Conservation (phyloP, 148 eudicot genomes). For the Pharnaceum exiguum region DNA sequence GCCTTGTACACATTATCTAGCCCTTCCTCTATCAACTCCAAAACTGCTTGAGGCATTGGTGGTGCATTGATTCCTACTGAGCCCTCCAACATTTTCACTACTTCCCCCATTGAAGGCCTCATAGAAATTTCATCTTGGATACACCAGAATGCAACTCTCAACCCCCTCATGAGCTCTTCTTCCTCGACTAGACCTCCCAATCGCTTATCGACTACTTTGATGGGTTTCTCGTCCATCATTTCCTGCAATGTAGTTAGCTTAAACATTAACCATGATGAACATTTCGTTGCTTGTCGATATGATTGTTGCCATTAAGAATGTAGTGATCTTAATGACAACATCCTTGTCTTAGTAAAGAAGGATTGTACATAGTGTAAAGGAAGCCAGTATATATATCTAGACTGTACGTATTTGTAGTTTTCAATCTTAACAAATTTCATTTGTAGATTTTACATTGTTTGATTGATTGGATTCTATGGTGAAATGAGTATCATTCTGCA, state of each 20-base stretch:
- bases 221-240: slow-evolving; percentile 50
- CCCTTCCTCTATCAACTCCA: slow-evolving; percentile 90
- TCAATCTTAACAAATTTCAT: too few species aligned
- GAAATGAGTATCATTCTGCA: too few species aligned
- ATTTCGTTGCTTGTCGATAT: too few species aligned
- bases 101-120: slow-evolving; percentile 96
- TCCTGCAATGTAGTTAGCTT: too few species aligned
- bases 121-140: slow-evolving; percentile 73
- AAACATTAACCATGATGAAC: too few species aligned
- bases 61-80: slow-evolving; percentile 63
- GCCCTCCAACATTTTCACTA: slow-evolving; percentile 88
- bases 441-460: too few species aligned
- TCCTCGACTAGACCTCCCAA: slow-evolving; percentile 55
- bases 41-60: slow-evolving; percentile 81
- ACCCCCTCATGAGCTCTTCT: slow-evolving; percentile 56
- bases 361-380: too few species aligned
- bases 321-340: not conserved
- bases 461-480: too few species aligned
- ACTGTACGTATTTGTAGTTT: too few species aligned
- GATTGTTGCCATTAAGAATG: too few species aligned
- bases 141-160: slow-evolving; percentile 86
- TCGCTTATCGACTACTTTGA: slow-evolving; percentile 66
- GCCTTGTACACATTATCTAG: slow-evolving; percentile 78
- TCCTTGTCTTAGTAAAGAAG: too few species aligned
- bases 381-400: too few species aligned